phyloP scores from a whole-genome alignment of 495 filamentous ascomycete genomes.

The Neurospora hispaniola region DNA sequence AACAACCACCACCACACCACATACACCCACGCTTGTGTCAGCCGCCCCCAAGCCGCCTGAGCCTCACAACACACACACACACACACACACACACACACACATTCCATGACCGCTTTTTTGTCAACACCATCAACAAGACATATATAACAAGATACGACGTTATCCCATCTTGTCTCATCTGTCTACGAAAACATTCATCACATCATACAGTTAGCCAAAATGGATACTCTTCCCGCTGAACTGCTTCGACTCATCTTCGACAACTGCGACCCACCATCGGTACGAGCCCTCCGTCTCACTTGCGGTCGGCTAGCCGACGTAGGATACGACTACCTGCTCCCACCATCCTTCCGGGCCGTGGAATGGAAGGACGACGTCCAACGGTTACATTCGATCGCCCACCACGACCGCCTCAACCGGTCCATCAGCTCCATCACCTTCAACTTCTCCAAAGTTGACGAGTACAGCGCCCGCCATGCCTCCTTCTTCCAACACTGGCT shows the following conservation, averaged over 20 bases:
- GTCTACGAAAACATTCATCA: not conserved
- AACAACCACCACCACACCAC: not conserved
- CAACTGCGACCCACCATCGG: slow-evolving; percentile 29
- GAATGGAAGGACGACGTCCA: slow-evolving; percentile 38
- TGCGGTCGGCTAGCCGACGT: slow-evolving; percentile 29
- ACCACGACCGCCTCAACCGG: slow-evolving; percentile 30
- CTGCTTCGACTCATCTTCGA: slow-evolving; percentile 36
- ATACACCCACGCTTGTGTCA: not conserved
- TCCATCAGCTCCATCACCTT: slow-evolving; percentile 33
- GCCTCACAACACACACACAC: not conserved
- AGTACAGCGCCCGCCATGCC: slow-evolving; percentile 32
- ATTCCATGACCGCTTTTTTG: not conserved
- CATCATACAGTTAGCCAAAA: slow-evolving; percentile 3
- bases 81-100: not conserved
- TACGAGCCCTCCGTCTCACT: slow-evolving; percentile 30
- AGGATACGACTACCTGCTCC: slow-evolving; percentile 35
- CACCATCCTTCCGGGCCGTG: slow-evolving; percentile 30
- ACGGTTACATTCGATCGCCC: slow-evolving; percentile 32
- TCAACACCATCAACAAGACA: not conserved
- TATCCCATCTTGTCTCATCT: not conserved
- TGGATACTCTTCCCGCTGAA: slow-evolving; percentile 35
- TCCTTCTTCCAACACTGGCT: slow-evolving; percentile 32
- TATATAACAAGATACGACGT: not conserved
- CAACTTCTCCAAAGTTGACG: slow-evolving; percentile 34
- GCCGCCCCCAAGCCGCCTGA: not conserved